A percentile compares a stretch with the other conserved stretches of the same genome.
Evolutionary conservation across 805 yeast genomes (phyloP).

Genomic region (Pichia insulana): DNA sequence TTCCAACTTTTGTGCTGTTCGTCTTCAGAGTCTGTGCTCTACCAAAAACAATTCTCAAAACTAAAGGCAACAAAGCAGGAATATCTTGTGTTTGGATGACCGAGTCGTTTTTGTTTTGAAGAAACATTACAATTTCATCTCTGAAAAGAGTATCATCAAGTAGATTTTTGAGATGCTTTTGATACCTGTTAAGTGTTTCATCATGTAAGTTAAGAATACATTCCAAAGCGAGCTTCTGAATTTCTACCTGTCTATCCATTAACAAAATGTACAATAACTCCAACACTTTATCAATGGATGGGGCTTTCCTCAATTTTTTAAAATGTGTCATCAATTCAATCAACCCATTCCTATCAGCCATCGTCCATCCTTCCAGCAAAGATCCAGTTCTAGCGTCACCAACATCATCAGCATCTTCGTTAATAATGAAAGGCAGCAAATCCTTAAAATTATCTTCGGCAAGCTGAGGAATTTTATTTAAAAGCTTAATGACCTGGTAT

Average conservation of each 20-base stretch:
- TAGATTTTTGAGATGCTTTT: conserved; percentile 62
- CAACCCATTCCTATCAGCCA: conserved; percentile 45
- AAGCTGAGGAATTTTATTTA: conserved; percentile 49
- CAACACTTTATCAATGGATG: conserved; percentile 45
- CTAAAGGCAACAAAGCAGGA: conserved; percentile 53
- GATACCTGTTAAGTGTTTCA: conserved; percentile 52
- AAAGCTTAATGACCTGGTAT: conserved; percentile 46
- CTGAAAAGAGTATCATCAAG: conserved; percentile 77
- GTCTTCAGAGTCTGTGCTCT: conserved; percentile 63
- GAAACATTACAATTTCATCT: conserved; percentile 69
- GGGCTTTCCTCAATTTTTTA: conserved; percentile 49
- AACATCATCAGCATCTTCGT: conserved; percentile 28
- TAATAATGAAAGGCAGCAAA: conserved; percentile 51
- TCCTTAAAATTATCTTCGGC: conserved; percentile 57
- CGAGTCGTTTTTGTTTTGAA: conserved; percentile 42
- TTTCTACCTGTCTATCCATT: conserved; percentile 48
- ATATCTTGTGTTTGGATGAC: conserved; percentile 56
- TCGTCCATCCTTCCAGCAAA: conserved; percentile 20
- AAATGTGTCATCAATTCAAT: conserved; percentile 58
- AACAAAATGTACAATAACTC: conserved; percentile 46
- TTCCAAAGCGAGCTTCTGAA: conserved; percentile 67
- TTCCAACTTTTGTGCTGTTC: conserved; percentile 64
- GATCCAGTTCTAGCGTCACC: conserved; percentile 22
- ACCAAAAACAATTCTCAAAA: conserved; percentile 76
- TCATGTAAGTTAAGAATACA: conserved; percentile 60